Evolutionary conservation across 495 filamentous ascomycete genomes (phyloP), one percentile per base, ranked within the genome.

Genomic region (Podospora didyma): DNA sequence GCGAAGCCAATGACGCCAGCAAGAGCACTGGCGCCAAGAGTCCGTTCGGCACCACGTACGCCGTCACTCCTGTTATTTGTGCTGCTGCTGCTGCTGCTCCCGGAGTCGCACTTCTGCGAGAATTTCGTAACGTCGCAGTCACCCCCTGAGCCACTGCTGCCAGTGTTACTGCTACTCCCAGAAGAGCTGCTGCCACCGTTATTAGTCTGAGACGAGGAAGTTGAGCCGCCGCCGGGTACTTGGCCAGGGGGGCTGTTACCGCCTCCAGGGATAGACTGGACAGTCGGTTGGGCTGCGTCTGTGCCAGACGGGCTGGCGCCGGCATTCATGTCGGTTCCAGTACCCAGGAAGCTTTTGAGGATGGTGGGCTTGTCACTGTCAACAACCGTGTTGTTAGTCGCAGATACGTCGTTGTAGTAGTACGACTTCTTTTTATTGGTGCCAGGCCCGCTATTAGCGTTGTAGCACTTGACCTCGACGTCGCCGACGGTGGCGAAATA

Each of bases 401-500:
- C 90, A 1, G 75, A 66, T 17, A 69, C 68, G 64, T 82, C 68
- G 61, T 82, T 86, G 76, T 89, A 96, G 58, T 85, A 78, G 77
- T 98, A 98, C 23, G 87, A 85, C 52, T 79, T 81, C 22, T 75
- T 76, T 47, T 77, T 79, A 65, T 83, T 85, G 52, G 83, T 83
- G 45, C 82, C 85, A 1, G 77, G 80, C 2, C 61, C 56, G 14
- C 69, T 68, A 14, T 86, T 84, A 19, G 90, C 79, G 58, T 89
- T 75, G 75, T 90, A 97, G 86, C 94, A 98, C 54, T 89, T 68
- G 19, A 98, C 85, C 23, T 73, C 82, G 55, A 98, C 82, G 35
- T 92, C 85, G 51, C 82, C 79, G 62, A 96, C 82, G 26, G 81
- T 84, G 49, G 91, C 89, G 71, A 88, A 96, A 80, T 96, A 95